phyloP scores from a whole-genome alignment of 179 eudicot species.

The Nepenthes alata region DNA sequence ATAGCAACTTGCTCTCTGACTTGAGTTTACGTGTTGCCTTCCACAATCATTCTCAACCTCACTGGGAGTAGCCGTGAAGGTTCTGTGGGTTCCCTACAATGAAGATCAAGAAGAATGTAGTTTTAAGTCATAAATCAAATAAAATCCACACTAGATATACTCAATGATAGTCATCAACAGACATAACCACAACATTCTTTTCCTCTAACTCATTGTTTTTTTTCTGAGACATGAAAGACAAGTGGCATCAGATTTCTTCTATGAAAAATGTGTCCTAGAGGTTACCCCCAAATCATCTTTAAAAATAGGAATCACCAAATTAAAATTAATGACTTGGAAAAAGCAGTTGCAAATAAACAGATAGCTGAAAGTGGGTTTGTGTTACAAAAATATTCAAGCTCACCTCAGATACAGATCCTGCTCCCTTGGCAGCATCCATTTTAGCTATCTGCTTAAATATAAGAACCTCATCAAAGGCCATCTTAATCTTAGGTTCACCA shows the following conservation, averaged over 20 bases:
- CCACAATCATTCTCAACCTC: constrained; percentile 26
- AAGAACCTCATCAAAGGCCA: constrained; percentile 59
- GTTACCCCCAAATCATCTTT: too few species aligned
- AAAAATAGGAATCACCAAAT: background rate
- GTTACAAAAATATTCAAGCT: constrained; percentile 6
- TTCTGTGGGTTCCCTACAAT: constrained; percentile 19
- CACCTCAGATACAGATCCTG: constrained; percentile 26
- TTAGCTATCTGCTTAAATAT: constrained; percentile 37
- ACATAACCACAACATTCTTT: too few species aligned
- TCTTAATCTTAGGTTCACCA: constrained; percentile 36
- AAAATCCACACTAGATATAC: background rate
- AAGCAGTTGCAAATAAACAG: background rate
- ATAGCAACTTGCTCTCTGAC: constrained; percentile 30
- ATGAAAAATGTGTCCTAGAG: too few species aligned
- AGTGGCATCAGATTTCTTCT: too few species aligned
- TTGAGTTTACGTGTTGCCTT: constrained; percentile 21
- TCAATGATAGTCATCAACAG: too few species aligned
- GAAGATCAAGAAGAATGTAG: constrained; percentile 4
- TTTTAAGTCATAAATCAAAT: background rate
- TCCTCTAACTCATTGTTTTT: too few species aligned
- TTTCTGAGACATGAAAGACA: too few species aligned
- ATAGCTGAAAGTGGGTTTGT: too few species aligned
- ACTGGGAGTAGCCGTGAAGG: constrained; percentile 16
- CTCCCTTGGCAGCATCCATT: constrained; percentile 29
- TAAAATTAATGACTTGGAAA: constrained; percentile 2